A percentile compares a stretch with the other conserved stretches of the same genome.
Conservation (phyloP, 805 yeast genomes). For the Metschnikowia lochheadii region DNA sequence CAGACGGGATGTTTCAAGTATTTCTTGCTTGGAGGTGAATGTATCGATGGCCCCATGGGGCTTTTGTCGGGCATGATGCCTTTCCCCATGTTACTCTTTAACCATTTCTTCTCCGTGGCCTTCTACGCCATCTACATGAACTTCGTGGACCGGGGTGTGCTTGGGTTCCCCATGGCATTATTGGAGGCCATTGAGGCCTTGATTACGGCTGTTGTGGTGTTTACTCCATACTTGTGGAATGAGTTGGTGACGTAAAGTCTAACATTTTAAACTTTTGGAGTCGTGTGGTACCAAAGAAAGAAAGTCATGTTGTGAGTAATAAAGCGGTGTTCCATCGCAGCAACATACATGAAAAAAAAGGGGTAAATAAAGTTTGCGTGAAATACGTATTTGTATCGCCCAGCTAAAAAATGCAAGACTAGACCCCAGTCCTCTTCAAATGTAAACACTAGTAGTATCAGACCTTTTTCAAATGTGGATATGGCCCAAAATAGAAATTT, state of each 20-base stretch:
- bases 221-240: constrained; percentile 69
- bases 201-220: constrained; percentile 69
- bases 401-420: too few species aligned
- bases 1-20: constrained; percentile 89
- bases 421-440: too few species aligned
- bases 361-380: too few species aligned
- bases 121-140: constrained; percentile 74
- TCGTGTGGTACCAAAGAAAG: too few species aligned
- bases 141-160: constrained; percentile 58
- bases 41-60: constrained; percentile 74
- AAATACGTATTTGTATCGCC: too few species aligned
- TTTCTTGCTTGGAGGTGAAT: constrained; percentile 79
- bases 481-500: neutral
- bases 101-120: constrained; percentile 89
- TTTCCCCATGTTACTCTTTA: constrained; percentile 66
- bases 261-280: too few species aligned
- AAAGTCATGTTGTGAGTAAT: too few species aligned
- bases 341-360: neutral
- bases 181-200: constrained; percentile 65
- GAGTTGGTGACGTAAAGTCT: constrained; percentile 31
- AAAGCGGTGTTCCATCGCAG: neutral
- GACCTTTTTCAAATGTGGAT: too few species aligned
- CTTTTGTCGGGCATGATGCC: constrained; percentile 80
- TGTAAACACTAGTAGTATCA: too few species aligned
- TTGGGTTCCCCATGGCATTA: constrained; percentile 67